These are phyloP conservation scores for Linnemannia elongata DNA, from an alignment of 192 early-diverging fungal genomes.

Conservation along the genomic window DNA sequence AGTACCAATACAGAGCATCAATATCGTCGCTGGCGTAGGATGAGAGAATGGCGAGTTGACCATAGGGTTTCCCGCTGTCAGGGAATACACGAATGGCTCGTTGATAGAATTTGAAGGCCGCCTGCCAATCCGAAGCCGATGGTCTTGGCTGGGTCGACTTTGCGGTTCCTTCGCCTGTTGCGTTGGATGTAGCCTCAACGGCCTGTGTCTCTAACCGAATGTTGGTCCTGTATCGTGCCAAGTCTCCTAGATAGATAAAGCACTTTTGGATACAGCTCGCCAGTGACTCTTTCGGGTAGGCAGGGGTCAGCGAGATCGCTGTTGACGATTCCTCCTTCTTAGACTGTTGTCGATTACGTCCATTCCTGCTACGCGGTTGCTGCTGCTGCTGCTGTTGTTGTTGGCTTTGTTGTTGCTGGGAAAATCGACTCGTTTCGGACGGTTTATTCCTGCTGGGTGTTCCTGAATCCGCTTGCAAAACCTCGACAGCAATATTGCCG, in stretches of 20 bases:
- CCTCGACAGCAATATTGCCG: slow-evolving; percentile 61
- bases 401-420: neutral
- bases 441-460: slow-evolving; percentile 17
- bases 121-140: slow-evolving; percentile 35
- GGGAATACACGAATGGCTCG: slow-evolving; percentile 36
- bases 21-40: slow-evolving; percentile 55
- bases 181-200: slow-evolving; percentile 16
- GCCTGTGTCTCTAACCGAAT: slow-evolving; percentile 42
- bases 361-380: slow-evolving; percentile 17
- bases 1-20: slow-evolving; percentile 63
- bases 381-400: neutral
- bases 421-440: neutral
- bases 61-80: slow-evolving; percentile 58
- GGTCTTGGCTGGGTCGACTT: slow-evolving; percentile 11
- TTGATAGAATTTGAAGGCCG: slow-evolving; percentile 33
- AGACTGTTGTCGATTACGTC: slow-evolving; percentile 31
- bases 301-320: slow-evolving; percentile 1
- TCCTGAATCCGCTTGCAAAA: slow-evolving; percentile 19
- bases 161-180: neutral
- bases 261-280: slow-evolving; percentile 65
- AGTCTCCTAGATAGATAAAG: slow-evolving; percentile 68
- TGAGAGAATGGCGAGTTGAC: slow-evolving; percentile 60
- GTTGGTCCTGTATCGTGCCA: slow-evolving; percentile 64
- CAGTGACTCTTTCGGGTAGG: slow-evolving; percentile 39
- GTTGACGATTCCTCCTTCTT: slow-evolving; percentile 20